Percentiles rank a stretch among this genome's conserved stretches.
These are phyloP conservation scores for Thuidium tamariscinum DNA, from an alignment of 225 moss, liverwort and hornwort genomes.

Conservation along the genomic window DNA sequence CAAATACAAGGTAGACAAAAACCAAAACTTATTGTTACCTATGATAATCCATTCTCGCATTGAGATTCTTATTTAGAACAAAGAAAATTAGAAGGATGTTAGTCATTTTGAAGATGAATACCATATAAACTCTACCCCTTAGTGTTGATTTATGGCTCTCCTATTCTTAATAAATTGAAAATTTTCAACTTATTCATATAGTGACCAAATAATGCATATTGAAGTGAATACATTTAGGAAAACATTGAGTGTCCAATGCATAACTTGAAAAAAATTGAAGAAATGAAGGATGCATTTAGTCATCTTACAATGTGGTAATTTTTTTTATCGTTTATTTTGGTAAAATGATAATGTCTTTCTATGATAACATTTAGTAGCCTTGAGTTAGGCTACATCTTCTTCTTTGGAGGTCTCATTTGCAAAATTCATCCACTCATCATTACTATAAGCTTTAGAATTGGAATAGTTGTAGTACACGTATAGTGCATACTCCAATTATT, in stretches of 20 bases:
- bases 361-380: background rate
- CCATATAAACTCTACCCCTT: no score
- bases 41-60: background rate
- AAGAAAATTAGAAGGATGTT: accelerated
- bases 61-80: background rate
- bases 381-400: no score
- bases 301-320: background rate
- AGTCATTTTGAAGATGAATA: background rate
- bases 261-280: no score
- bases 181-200: accelerated
- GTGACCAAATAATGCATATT: background rate
- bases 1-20: background rate
- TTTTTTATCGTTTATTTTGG: background rate
- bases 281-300: background rate
- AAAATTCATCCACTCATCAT: no score
- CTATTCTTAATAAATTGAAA: background rate
- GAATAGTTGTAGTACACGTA: no score
- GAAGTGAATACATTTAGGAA: background rate
- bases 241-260: accelerated
- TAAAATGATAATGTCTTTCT: accelerated
- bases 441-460: no score
- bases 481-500: no score
- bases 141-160: background rate
- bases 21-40: no score
- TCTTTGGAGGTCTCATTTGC: no score